Evolutionary conservation across 768 basidiomycete species (phyloP).

Genomic region (Neoboletus subvelutipes): DNA sequence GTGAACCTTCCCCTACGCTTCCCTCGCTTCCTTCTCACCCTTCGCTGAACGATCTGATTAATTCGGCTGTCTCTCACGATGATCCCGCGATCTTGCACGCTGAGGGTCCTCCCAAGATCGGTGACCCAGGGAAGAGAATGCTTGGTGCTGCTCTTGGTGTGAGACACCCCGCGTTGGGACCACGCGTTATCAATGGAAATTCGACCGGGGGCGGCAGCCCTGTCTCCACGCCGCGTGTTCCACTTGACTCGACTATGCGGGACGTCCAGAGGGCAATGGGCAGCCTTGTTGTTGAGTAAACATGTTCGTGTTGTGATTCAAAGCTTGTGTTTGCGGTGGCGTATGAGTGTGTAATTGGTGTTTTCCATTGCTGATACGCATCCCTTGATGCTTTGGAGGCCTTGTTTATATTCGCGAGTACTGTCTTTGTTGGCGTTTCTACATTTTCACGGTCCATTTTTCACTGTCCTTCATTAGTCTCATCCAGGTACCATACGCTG

Average conservation of each 20-base stretch:
- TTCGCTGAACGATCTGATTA: constrained; percentile 82
- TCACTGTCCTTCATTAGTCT: constrained; percentile 31
- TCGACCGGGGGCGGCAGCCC: constrained; percentile 36
- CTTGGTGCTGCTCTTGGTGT: constrained; percentile 82
- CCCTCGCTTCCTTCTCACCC: constrained; percentile 80
- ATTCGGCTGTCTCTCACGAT: constrained; percentile 55
- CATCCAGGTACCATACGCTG: constrained; percentile 25
- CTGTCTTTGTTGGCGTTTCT: constrained; percentile 6
- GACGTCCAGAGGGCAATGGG: constrained; percentile 78
- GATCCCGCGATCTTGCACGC: constrained; percentile 68
- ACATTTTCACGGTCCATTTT: constrained; percentile 21
- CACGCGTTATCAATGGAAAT: constrained; percentile 50
- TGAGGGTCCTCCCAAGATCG: constrained; percentile 70
- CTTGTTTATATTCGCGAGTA: constrained; percentile 20
- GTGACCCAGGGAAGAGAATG: constrained; percentile 89
- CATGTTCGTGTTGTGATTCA: constrained; percentile 8
- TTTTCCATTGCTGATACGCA: constrained; percentile 20
- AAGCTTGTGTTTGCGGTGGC: constrained; percentile 17
- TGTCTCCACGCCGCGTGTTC: constrained; percentile 30
- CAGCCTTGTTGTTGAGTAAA: constrained; percentile 72
- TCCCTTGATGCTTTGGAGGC: constrained; percentile 15
- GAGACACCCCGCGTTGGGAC: constrained; percentile 71
- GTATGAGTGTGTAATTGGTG: constrained; percentile 22
- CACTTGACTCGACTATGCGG: constrained; percentile 56
- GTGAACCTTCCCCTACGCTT: constrained; percentile 81